Base-by-base conservation (phyloP, 805 yeast genomes). In the Candida taoyuanica region DNA sequence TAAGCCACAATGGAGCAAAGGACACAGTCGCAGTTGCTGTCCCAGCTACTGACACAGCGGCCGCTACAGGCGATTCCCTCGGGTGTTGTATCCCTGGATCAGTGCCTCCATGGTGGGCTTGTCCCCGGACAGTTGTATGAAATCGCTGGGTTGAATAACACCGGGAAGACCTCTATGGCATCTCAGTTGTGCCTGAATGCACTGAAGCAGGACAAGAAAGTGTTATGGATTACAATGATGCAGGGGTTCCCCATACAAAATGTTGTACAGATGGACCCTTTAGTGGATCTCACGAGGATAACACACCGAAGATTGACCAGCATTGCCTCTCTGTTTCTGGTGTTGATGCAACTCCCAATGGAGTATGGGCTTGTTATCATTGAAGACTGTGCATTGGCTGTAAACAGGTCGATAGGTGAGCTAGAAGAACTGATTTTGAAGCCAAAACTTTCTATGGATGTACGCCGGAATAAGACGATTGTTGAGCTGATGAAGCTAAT, bases 61-160 rank as follows among this genome's bases (percentile, higher is more conserved):
- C 44, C 49, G 1, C 39, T 43, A 13, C 36, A 38, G 17, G 49
- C 53, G 2, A 36, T 47, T 5, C 40, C 52, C 5, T 46, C 54
- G 1, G 31, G 39, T 1, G 29, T 53, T 4, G 16, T 32, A 4
- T 29, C 38, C 2, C 33, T 53, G n/a, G 52, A 53, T 28, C 37
- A 31, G 14, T 41, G 42, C 11, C 34, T 53, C 5, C 43, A 37
- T 16, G 56, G 58, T 1, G 58, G 58, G 3, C 21, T 53, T n/a
- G 36, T 44, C 3, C 55, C 56, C 2, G 54, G 54, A 1, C 55
- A 48, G 36, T 31, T 50, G 15, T 52, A 52, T 29, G 58, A 53
- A 31, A 5, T 53, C 6, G 28, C 38, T 8, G 52, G 53, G 1
- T 33, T 52, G 13, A 50, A 47, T 39, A 52, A 52, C 17, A 35